Conservation (phyloP, 495 filamentous ascomycete species). For the Venustampulla echinocandica region DNA sequence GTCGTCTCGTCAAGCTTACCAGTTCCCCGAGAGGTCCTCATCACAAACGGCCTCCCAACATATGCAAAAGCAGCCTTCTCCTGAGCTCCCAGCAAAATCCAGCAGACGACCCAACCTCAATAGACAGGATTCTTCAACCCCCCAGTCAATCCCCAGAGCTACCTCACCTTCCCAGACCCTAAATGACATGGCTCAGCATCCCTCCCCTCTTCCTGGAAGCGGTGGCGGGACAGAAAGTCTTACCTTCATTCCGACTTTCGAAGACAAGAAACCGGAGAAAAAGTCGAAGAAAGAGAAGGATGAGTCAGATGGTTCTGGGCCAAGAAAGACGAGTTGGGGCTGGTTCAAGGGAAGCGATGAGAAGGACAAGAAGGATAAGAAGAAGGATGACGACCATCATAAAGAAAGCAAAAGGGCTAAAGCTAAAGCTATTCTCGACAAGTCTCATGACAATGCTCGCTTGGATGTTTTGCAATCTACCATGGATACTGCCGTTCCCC, state of each 20-base stretch:
- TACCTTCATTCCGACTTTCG: slow-evolving; percentile 76
- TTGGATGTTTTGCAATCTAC: slow-evolving; percentile 76
- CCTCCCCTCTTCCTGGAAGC: slow-evolving; percentile 64
- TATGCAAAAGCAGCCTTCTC: slow-evolving; percentile 18
- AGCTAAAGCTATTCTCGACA: slow-evolving; percentile 41
- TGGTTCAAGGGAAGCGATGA: slow-evolving; percentile 42
- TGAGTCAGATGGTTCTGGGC: slow-evolving; percentile 30
- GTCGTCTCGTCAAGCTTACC: slow-evolving; percentile 5
- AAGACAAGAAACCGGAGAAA: slow-evolving; percentile 61
- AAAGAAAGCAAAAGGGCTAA: slow-evolving; percentile 53
- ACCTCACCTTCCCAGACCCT: slow-evolving; percentile 34
- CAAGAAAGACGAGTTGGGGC: slow-evolving; percentile 75
- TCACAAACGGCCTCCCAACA: slow-evolving; percentile 38
- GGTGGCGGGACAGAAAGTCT: slow-evolving; percentile 65
- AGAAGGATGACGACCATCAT: slow-evolving; percentile 36
- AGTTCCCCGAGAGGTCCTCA: slow-evolving; percentile 45
- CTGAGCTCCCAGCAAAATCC: slow-evolving; percentile 41
- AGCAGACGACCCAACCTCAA: slow-evolving; percentile 34
- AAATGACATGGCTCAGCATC: slow-evolving; percentile 50
- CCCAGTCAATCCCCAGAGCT: slow-evolving; percentile 7
- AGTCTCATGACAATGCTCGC: slow-evolving; percentile 62
- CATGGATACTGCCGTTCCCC: slow-evolving; percentile 49
- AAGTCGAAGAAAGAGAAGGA: slow-evolving; percentile 55
- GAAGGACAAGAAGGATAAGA: slow-evolving; percentile 58
- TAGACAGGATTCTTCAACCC: slow-evolving; percentile 22